A percentile compares a stretch with the other conserved stretches of the same genome.
phyloP scores from a whole-genome alignment of 2,329 filamentous ascomycete genomes.

The Karstenula rhodostoma region DNA sequence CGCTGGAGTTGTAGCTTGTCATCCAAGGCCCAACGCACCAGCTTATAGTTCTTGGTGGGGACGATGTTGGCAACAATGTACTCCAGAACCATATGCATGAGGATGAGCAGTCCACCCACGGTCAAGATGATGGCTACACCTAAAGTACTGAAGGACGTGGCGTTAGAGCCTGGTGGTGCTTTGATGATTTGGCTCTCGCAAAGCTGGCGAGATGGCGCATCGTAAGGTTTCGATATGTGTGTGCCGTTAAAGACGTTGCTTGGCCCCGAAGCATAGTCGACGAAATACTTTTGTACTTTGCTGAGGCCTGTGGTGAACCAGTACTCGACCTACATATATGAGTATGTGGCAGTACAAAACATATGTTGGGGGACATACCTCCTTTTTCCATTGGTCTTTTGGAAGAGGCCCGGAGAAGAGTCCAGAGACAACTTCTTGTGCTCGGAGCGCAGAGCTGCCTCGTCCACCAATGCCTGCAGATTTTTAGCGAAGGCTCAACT shows the following conservation, averaged over 20 bases:
- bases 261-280: slow-evolving; percentile 18
- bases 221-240: slow-evolving; percentile 10
- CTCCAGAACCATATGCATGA: slow-evolving; percentile 12
- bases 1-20: slow-evolving; percentile 21
- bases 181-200: slow-evolving; percentile 16
- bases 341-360: background rate
- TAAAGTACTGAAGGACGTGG: slow-evolving; percentile 17
- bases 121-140: slow-evolving; percentile 18
- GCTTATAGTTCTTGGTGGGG: slow-evolving; percentile 11
- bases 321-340: slow-evolving; percentile 4
- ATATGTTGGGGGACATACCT: background rate
- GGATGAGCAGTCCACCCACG: slow-evolving; percentile 12
- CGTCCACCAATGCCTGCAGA: slow-evolving; percentile 15
- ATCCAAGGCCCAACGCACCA: slow-evolving; percentile 18
- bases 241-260: slow-evolving; percentile 12
- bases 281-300: slow-evolving; percentile 15
- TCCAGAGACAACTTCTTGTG: slow-evolving; percentile 8
- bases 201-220: slow-evolving; percentile 9
- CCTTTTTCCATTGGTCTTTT: slow-evolving; percentile 15
- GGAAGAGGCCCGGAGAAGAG: slow-evolving; percentile 9
- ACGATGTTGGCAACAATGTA: slow-evolving; percentile 12
- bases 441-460: slow-evolving; percentile 16
- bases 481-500: background rate
- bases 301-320: slow-evolving; percentile 16
- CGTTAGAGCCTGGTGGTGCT: slow-evolving; percentile 10